Evolutionary conservation across 225 moss, liverwort and hornwort species (phyloP).

Genomic region (Marchantia paleacea): DNA sequence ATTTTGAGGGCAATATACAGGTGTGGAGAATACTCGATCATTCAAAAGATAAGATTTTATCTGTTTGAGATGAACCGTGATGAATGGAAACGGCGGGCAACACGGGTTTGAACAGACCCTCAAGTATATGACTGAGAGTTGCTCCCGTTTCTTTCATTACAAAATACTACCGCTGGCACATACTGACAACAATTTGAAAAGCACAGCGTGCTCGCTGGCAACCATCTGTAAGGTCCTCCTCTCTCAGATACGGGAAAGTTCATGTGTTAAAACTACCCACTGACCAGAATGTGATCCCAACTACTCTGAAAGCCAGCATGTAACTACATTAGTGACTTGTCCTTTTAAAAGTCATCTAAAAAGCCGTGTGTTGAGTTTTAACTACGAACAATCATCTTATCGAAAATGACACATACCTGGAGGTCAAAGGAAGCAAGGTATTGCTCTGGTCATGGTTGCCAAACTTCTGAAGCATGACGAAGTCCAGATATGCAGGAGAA

Average conservation of each 20-base stretch:
- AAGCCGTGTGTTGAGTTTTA: background rate
- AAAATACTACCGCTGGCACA: conserved; percentile 2
- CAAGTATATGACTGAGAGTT: background rate
- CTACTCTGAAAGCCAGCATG: background rate
- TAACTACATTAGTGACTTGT: background rate
- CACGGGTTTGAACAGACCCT: background rate
- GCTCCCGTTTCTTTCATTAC: background rate
- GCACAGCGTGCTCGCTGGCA: background rate
- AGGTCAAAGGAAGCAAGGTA: background rate
- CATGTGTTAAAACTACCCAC: background rate
- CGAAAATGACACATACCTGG: background rate
- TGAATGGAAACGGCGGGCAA: background rate
- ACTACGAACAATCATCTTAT: conserved; percentile 6
- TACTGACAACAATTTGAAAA: background rate
- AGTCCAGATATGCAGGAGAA: conserved; percentile 15
- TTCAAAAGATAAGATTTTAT: background rate
- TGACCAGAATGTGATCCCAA: background rate
- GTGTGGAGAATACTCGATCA: background rate
- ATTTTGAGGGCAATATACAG: background rate
- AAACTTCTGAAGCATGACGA: conserved; percentile 14
- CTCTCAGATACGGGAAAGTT: background rate
- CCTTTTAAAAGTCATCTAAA: background rate
- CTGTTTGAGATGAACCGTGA: background rate
- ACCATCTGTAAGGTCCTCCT: background rate
- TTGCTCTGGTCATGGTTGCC: conserved; percentile 11